Evolutionary conservation across 2,329 filamentous ascomycete genomes (phyloP).

Genomic region (Scedosporium dehoogii): DNA sequence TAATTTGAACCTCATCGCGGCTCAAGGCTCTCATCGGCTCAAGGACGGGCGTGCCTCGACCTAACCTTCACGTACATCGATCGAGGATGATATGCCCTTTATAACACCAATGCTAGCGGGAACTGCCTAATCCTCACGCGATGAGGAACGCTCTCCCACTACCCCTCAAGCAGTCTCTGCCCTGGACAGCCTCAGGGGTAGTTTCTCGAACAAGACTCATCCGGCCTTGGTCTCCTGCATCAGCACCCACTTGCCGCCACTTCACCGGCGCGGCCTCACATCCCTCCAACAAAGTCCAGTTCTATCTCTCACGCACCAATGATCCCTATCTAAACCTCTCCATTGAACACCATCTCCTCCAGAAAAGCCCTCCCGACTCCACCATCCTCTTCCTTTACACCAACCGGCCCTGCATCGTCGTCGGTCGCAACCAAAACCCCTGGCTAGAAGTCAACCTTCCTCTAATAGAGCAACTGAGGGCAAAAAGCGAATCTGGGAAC

Average conservation of each 20-base stretch:
- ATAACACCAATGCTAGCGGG: not conserved
- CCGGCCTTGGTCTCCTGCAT: not conserved
- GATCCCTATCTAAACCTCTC: constrained; percentile 88
- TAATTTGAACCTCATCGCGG: not conserved
- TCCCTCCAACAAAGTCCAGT: constrained; percentile 44
- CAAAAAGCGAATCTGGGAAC: constrained; percentile 5
- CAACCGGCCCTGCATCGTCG: constrained; percentile 78
- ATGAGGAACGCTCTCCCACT: constrained; percentile 1
- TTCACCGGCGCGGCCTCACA: constrained; percentile 29
- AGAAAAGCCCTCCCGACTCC: constrained; percentile 60
- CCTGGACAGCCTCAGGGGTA: not conserved
- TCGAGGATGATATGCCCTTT: too few species aligned
- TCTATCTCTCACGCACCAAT: constrained; percentile 59
- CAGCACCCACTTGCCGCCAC: constrained; percentile 12
- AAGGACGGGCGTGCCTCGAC: too few species aligned
- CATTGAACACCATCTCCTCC: constrained; percentile 82
- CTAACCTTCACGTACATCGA: too few species aligned
- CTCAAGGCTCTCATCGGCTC: not conserved
- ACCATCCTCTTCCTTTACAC: constrained; percentile 78
- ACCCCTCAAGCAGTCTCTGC: not conserved
- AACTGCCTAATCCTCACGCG: not conserved
- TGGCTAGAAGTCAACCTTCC: constrained; percentile 82
- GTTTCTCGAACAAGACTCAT: not conserved
- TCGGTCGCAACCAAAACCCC: constrained; percentile 95
- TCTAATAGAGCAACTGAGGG: constrained; percentile 30